Conservation (phyloP, 148 eudicot genomes). For the Camellia lanceoleosa region DNA sequence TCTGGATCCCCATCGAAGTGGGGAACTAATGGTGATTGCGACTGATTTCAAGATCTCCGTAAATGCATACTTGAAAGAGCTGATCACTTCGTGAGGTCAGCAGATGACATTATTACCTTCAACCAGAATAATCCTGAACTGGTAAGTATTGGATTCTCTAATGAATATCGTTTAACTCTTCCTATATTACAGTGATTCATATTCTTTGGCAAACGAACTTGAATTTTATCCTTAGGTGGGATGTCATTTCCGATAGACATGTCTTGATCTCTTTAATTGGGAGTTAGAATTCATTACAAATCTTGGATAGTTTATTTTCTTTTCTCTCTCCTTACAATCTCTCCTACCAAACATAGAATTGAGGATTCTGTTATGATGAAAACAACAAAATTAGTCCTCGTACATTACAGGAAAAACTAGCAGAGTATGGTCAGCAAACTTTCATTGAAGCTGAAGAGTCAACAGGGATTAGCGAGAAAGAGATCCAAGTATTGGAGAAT, state of each 20-base stretch:
- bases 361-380: neutral
- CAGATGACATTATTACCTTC: constrained; percentile 37
- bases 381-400: neutral
- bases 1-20: constrained; percentile 23
- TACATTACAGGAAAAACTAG: constrained; percentile 24
- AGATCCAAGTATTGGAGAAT: constrained; percentile 15
- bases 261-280: too few species aligned
- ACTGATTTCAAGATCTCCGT: constrained; percentile 38
- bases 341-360: too few species aligned
- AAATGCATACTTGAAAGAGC: constrained; percentile 33
- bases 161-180: too few species aligned
- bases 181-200: too few species aligned
- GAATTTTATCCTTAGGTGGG: too few species aligned
- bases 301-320: too few species aligned
- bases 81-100: constrained; percentile 30
- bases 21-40: constrained; percentile 21
- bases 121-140: constrained; percentile 26
- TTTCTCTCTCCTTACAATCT: too few species aligned
- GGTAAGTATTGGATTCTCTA: constrained; percentile 13
- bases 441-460: constrained; percentile 28
- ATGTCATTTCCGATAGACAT: too few species aligned
- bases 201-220: too few species aligned
- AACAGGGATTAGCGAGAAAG: constrained; percentile 37
- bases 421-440: constrained; percentile 30
- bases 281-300: too few species aligned